These are phyloP conservation scores for Ampelocalamus luodianensis DNA, from an alignment of 176 grass and related monocot species.

Conservation along the genomic window DNA sequence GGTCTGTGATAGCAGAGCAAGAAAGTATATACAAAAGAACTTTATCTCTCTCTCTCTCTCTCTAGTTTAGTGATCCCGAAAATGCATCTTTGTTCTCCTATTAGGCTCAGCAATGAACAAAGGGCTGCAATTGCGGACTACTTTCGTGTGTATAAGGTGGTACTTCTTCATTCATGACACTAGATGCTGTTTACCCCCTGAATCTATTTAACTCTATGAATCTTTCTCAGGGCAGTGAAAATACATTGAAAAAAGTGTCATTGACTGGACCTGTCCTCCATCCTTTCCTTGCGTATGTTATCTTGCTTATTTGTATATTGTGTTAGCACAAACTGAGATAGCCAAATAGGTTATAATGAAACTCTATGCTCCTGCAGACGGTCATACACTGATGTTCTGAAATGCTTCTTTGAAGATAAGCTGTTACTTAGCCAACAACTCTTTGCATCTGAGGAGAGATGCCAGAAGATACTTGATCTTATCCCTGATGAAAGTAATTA, in stretches of 20 bases:
- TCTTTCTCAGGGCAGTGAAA: constrained; percentile 76
- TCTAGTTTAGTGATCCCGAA: constrained; percentile 24
- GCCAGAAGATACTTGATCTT: constrained; percentile 80
- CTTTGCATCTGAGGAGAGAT: constrained; percentile 76
- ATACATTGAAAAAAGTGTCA: constrained; percentile 78
- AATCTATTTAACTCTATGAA: constrained; percentile 3
- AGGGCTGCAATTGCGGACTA: constrained; percentile 88
- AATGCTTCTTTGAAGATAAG: constrained; percentile 81
- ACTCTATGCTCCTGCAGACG: constrained; percentile 52
- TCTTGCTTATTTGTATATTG: constrained; percentile 18
- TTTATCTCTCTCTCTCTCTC: constrained; percentile 3
- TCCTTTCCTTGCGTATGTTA: constrained; percentile 82
- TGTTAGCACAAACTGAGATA: constrained; percentile 21
- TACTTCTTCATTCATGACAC: constrained; percentile 18
- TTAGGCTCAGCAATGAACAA: constrained; percentile 88
- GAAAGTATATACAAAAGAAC: constrained; percentile 59
- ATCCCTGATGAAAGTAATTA: constrained; percentile 87
- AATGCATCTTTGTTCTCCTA: constrained; percentile 29
- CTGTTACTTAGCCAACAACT: constrained; percentile 70
- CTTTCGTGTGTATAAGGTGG: constrained; percentile 87
- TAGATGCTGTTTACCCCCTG: not conserved
- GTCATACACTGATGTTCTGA: constrained; percentile 86
- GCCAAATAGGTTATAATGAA: constrained; percentile 28
- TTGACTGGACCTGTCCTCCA: constrained; percentile 76
- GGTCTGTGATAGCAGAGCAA: constrained; percentile 92